phyloP scores from a whole-genome alignment of 2,329 filamentous ascomycete genomes.

The Rugonectria rugulosa region DNA sequence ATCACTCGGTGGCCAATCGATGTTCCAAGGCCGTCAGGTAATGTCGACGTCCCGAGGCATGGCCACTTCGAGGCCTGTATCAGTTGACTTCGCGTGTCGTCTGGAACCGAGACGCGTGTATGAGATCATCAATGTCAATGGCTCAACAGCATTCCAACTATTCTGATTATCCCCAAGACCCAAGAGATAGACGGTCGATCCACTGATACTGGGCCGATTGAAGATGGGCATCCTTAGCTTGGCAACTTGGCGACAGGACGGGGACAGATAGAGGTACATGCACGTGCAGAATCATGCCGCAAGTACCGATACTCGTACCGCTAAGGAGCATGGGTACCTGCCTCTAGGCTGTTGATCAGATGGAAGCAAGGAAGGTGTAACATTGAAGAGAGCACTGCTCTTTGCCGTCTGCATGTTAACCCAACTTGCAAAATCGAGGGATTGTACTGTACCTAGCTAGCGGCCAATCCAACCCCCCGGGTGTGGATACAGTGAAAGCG shows the following conservation, averaged over 20 bases:
- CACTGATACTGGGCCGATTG: slow-evolving; percentile 30
- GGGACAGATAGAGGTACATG: slow-evolving; percentile 19
- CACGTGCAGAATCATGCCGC: slow-evolving; percentile 21
- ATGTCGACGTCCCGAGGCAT: slow-evolving; percentile 24
- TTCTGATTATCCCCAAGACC: slow-evolving; percentile 4
- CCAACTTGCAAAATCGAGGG: slow-evolving; percentile 14
- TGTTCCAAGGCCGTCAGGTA: slow-evolving; percentile 13
- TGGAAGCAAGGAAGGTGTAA: slow-evolving; percentile 19
- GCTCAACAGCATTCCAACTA: slow-evolving; percentile 11
- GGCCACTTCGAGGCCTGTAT: slow-evolving; percentile 6
- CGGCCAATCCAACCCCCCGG: slow-evolving; percentile 14
- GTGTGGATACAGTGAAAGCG: not conserved
- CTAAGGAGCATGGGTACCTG: slow-evolving; percentile 26
- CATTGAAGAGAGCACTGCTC: slow-evolving; percentile 19
- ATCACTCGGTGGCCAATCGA: slow-evolving; percentile 32
- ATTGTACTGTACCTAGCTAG: slow-evolving; percentile 15
- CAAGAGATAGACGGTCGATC: slow-evolving; percentile 20
- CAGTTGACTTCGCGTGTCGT: slow-evolving; percentile 21
- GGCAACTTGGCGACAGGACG: slow-evolving; percentile 13
- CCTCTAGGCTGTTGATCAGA: no score
- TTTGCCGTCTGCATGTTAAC: no score
- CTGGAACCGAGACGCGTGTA: slow-evolving; percentile 26
- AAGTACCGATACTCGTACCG: slow-evolving; percentile 34
- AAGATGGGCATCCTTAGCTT: not conserved
- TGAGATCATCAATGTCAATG: slow-evolving; percentile 23